phyloP scores from a whole-genome alignment of 768 basidiomycete species.

The Tylopilus plumbeoviolaceoides region DNA sequence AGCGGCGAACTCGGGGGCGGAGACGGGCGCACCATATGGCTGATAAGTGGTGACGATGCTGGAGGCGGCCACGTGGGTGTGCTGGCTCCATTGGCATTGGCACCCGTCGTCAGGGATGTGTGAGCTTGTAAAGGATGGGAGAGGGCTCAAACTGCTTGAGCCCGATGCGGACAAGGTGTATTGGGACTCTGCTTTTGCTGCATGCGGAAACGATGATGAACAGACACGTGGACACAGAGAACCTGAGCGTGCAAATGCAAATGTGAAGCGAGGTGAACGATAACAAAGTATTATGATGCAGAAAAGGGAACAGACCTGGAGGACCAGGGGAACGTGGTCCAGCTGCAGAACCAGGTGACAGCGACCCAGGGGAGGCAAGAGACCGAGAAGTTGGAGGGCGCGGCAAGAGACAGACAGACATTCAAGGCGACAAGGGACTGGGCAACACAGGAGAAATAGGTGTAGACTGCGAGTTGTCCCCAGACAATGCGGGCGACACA shows the following conservation, averaged over 20 bases:
- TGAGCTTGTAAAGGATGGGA: no score
- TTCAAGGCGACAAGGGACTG: conserved; percentile 11
- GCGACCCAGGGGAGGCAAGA: conserved; percentile 10
- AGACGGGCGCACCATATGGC: conserved; percentile 10
- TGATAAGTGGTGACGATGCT: conserved; percentile 1
- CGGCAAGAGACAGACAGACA: no score
- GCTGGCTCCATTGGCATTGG: not conserved
- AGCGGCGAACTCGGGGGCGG: conserved; percentile 23
- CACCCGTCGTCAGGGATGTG: not conserved
- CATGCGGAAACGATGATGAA: conserved; percentile 12
- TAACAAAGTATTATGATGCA: not conserved
- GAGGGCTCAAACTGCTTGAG: no score
- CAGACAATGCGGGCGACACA: not conserved
- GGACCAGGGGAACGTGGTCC: conserved; percentile 21
- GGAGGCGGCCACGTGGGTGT: conserved; percentile 7
- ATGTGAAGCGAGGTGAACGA: not conserved
- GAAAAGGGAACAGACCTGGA: conserved; percentile 19
- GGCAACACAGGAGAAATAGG: conserved; percentile 10
- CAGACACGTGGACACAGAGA: conserved; percentile 23
- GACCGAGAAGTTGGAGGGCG: no score
- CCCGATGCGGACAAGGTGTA: no score
- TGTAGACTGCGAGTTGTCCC: conserved; percentile 3
- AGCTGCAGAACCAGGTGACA: conserved; percentile 17
- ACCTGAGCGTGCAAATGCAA: conserved; percentile 7
- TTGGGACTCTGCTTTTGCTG: not conserved